phyloP scores from a whole-genome alignment of 805 yeast species.

The Wickerhamomyces chambardii region DNA sequence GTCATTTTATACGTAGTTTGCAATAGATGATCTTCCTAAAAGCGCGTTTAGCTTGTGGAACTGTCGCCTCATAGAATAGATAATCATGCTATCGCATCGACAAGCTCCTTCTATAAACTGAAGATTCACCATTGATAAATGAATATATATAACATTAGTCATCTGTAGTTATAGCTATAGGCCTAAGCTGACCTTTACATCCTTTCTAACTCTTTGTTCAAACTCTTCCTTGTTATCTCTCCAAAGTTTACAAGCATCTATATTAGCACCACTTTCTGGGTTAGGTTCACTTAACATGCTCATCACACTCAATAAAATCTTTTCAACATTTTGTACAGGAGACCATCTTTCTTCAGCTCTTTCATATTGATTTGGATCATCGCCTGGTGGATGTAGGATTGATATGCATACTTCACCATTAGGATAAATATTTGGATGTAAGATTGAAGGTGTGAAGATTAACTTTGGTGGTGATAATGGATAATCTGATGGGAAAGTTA shows the following conservation, averaged over 20 bases:
- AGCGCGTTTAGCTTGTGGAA: too few relatives aligned
- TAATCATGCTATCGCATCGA: too few relatives aligned
- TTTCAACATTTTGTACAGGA: constrained; percentile 97
- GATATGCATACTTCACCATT: constrained; percentile 97
- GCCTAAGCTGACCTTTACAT: constrained; percentile 68
- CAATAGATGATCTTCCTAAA: too few relatives aligned
- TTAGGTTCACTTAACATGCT: constrained; percentile 98
- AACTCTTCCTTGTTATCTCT: constrained; percentile 72
- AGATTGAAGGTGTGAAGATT: constrained; percentile 68
- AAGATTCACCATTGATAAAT: too few relatives aligned
- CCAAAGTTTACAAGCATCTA: constrained; percentile 78
- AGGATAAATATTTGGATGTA: constrained; percentile 90
- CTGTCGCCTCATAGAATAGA: too few relatives aligned
- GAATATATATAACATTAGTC: too few relatives aligned
- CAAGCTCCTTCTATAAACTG: too few relatives aligned
- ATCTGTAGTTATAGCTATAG: too few relatives aligned
- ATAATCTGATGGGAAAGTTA: constrained; percentile 70
- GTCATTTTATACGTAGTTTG: too few relatives aligned
- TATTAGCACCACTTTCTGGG: constrained; percentile 91
- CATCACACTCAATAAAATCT: constrained; percentile 84
- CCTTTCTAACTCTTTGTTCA: constrained; percentile 51
- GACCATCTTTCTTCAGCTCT: constrained; percentile 96
- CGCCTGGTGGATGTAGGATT: constrained; percentile 93
- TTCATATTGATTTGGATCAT: constrained; percentile 94
- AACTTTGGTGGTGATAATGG: constrained; percentile 78